Conservation (phyloP, 257 asterid species). For the Gentiana dahurica region DNA sequence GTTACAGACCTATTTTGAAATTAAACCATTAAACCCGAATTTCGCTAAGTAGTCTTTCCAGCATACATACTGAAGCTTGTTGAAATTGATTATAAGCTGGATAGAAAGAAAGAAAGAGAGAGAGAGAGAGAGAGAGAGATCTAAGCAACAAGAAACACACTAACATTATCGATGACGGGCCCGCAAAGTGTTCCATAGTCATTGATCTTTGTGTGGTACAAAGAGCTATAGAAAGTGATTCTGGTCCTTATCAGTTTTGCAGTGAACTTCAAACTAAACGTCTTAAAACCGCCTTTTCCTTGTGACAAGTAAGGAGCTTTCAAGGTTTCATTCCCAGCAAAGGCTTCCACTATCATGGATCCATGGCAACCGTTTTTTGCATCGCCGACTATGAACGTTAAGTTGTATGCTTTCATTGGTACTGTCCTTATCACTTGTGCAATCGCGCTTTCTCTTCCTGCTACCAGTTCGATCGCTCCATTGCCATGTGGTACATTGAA, state of each 20-base stretch:
- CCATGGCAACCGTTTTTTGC: slow-evolving; percentile 78
- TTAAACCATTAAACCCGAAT: no score
- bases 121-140: background rate
- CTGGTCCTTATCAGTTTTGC: slow-evolving; percentile 51
- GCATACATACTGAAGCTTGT: no score
- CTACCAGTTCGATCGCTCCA: slow-evolving; percentile 63
- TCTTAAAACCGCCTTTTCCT: slow-evolving; percentile 41
- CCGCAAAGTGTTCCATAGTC: slow-evolving; percentile 75
- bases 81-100: no score
- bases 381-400: slow-evolving; percentile 58
- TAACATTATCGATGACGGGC: slow-evolving; percentile 70
- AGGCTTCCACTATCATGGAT: slow-evolving; percentile 75
- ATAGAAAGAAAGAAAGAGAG: no score
- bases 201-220: slow-evolving; percentile 46
- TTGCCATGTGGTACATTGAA: slow-evolving; percentile 65
- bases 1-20: no score
- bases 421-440: slow-evolving; percentile 60
- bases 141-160: slow-evolving; percentile 33
- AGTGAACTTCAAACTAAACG: slow-evolving; percentile 45
- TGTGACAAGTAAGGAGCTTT: slow-evolving; percentile 52
- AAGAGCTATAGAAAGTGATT: slow-evolving; percentile 76
- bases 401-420: slow-evolving; percentile 37
- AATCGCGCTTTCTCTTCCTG: slow-evolving; percentile 76
- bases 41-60: no score
- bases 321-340: slow-evolving; percentile 40